Percentiles rank a stretch among this genome's conserved stretches.
Evolutionary conservation across 2,329 filamentous ascomycete genomes (phyloP).

Genomic region (Colletotrichum spaethianum): DNA sequence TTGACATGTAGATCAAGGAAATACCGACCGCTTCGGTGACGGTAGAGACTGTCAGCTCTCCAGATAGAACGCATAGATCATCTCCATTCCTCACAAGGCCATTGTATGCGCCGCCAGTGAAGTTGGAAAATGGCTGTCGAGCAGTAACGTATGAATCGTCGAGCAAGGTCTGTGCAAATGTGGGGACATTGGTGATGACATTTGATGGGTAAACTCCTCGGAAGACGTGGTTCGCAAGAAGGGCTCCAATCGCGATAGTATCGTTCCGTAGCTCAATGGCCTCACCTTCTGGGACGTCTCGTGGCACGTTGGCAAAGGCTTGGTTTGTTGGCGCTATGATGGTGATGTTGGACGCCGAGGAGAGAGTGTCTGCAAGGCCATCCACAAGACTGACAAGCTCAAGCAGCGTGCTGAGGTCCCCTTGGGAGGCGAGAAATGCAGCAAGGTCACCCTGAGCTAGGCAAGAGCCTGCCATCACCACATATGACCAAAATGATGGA

Average conservation of each 20-base stretch:
- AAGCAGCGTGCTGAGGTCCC: slow-evolving; percentile 45
- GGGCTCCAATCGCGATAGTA: slow-evolving; percentile 49
- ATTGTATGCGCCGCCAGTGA: slow-evolving; percentile 55
- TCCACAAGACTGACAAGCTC: slow-evolving; percentile 45
- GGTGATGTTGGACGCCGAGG: slow-evolving; percentile 50
- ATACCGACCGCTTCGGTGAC: slow-evolving; percentile 50
- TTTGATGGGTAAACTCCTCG: slow-evolving; percentile 48
- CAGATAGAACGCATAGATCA: slow-evolving; percentile 51
- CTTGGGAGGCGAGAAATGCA: slow-evolving; percentile 43
- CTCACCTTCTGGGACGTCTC: slow-evolving; percentile 50
- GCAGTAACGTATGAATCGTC: slow-evolving; percentile 49
- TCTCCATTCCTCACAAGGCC: slow-evolving; percentile 50
- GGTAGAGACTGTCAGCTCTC: slow-evolving; percentile 49
- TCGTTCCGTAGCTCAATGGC: slow-evolving; percentile 50
- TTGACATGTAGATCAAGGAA: neutral
- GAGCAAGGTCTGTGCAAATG: slow-evolving; percentile 49
- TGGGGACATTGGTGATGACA: slow-evolving; percentile 48
- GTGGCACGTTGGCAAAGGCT: slow-evolving; percentile 51
- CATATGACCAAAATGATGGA: neutral
- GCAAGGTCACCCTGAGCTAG: slow-evolving; percentile 44
- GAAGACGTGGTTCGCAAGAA: slow-evolving; percentile 52
- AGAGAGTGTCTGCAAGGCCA: slow-evolving; percentile 49
- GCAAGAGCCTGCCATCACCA: slow-evolving; percentile 9
- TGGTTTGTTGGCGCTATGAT: slow-evolving; percentile 54
- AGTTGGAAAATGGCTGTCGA: slow-evolving; percentile 54